Conservation (phyloP, 2,329 filamentous ascomycete species). For the Colletotrichum truncatum region DNA sequence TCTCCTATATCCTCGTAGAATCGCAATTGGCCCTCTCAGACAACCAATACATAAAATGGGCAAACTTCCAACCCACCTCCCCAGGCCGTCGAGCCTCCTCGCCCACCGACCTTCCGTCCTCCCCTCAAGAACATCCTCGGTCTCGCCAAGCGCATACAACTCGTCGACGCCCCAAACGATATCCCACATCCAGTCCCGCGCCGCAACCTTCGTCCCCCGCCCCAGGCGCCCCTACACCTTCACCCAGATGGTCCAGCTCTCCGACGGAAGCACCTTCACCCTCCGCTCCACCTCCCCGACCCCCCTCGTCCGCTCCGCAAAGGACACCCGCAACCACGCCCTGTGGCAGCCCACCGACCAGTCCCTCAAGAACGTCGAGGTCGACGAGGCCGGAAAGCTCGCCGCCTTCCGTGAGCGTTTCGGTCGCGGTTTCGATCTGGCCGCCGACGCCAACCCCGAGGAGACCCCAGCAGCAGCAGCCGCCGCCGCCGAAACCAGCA, state of each 20-base stretch:
- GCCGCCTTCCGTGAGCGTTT: constrained; percentile 87
- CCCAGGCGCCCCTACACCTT: constrained; percentile 96
- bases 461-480: constrained; percentile 1
- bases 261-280: constrained; percentile 87
- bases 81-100: constrained; percentile 13
- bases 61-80: constrained; percentile 28
- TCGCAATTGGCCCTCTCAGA: not conserved
- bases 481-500: constrained; percentile 36
- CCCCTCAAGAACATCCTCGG: constrained; percentile 22
- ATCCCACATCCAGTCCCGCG: constrained; percentile 67
- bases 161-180: constrained; percentile 1
- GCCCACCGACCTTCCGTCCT: not conserved
- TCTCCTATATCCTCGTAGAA: not conserved
- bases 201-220: constrained; percentile 85
- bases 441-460: constrained; percentile 36
- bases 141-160: constrained; percentile 41
- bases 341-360: constrained; percentile 90
- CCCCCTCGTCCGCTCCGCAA: constrained; percentile 67
- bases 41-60: constrained; percentile 11
- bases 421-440: constrained; percentile 83
- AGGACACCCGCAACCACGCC: constrained; percentile 89
- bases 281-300: constrained; percentile 79
- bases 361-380: constrained; percentile 86
- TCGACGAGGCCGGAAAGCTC: constrained; percentile 92
- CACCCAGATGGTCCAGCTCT: constrained; percentile 94